Evolutionary conservation across 2,329 filamentous ascomycete genomes (phyloP), one percentile per base, ranked within the genome.

Genomic region (Ophiobolus disseminans): DNA sequence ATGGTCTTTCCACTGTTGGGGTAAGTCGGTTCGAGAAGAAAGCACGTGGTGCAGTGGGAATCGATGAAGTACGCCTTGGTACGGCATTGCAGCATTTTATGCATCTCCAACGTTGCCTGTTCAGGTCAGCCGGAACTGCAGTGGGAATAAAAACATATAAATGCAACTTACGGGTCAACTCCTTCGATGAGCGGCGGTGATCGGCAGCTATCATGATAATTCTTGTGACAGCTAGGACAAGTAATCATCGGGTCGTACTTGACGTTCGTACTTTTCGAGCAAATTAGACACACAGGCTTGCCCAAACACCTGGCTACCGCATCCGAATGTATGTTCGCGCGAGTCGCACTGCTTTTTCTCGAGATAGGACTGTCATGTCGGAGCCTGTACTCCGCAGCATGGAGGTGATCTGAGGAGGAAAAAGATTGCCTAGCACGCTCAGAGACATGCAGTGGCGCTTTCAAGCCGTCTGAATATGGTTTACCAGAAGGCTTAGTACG

Each of bases 151-250:
- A 19, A 5, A 17, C n/a, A 19, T 14, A n/a, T 10, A 5, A 20
- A 16, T 5, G n/a, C n/a, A n/a, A 35, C 56, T 45, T 51, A 63
- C 58, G 39, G 21, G 25, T 58, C 38, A 14, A 34, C 21, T 3
- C 52, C 55, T 26, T 42, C 40, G 13, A 22, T 19, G 5, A 57
- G 50, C 8, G 48, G 16, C 30, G 68, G 68, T 25, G 53, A 64
- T 40, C 69, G 66, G 44, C 73, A 75, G 14, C 63, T 61, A 28
- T 65, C 60, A 50, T 76, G 74, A 42, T 72, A 76, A 5, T 52
- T 51, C 19, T 65, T 62, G 4, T 45, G 45, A 51, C 74, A 76
- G 4, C 55, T 54, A n/a, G 60, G 49, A 48, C 74, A 76, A 2
- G 40, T 35, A 10, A 72, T 54, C 3, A 75, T 52, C 5, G 60